phyloP scores from a whole-genome alignment of 441 rosid genomes.

The Euphorbia celastroides region DNA sequence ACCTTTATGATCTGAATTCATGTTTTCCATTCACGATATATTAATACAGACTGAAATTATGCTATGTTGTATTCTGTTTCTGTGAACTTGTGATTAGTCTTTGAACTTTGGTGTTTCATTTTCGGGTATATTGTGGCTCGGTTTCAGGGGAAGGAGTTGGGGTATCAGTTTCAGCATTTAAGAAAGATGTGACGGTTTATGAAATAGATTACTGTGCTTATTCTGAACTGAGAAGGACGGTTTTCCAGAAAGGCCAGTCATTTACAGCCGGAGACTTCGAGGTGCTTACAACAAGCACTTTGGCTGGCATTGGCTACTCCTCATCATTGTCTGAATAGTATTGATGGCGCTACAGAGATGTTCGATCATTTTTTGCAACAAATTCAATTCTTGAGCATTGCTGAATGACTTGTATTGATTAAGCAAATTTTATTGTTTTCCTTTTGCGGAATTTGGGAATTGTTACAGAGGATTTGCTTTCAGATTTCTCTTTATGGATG shows the following conservation, averaged over 20 bases:
- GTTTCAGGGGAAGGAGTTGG: slow-evolving; percentile 83
- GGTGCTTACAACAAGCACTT: slow-evolving; percentile 28
- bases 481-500: background rate
- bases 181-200: slow-evolving; percentile 36
- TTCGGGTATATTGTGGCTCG: background rate
- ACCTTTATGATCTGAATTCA: background rate
- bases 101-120: background rate
- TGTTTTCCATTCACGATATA: background rate
- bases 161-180: slow-evolving; percentile 48
- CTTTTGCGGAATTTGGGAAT: background rate
- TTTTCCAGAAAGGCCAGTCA: slow-evolving; percentile 24
- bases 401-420: background rate
- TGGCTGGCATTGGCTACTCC: slow-evolving; percentile 31
- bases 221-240: slow-evolving; percentile 45
- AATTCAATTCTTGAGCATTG: background rate
- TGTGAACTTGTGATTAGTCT: slow-evolving; percentile 2
- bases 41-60: background rate
- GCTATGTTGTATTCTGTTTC: background rate
- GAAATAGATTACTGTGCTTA: slow-evolving; percentile 68
- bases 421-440: background rate
- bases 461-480: background rate
- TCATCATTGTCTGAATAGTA: background rate
- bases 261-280: slow-evolving; percentile 40
- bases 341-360: slow-evolving; percentile 5
- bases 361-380: background rate